phyloP scores from a whole-genome alignment of 345 rosid genomes.

The Cochlearia excelsa region DNA sequence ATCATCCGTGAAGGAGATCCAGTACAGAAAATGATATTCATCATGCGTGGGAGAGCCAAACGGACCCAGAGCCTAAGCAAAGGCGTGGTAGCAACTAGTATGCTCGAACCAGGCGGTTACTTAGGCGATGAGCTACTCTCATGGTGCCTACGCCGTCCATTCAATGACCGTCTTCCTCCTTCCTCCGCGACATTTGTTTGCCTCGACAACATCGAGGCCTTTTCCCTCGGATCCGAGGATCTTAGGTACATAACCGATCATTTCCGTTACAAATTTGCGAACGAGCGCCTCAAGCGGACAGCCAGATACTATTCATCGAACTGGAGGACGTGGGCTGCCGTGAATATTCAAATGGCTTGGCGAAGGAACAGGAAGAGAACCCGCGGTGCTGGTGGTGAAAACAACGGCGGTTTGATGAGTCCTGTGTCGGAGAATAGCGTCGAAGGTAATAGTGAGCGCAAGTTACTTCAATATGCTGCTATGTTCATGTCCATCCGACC shows the following conservation, averaged over 20 bases:
- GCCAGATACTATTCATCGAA: slow-evolving; percentile 89
- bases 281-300: slow-evolving; percentile 66
- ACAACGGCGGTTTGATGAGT: slow-evolving; percentile 43
- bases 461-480: slow-evolving; percentile 68
- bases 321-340: slow-evolving; percentile 96
- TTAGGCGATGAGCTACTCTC: slow-evolving; percentile 88
- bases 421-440: slow-evolving; percentile 41
- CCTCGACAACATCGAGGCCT: slow-evolving; percentile 60
- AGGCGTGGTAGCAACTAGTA: slow-evolving; percentile 62
- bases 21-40: slow-evolving; percentile 71
- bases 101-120: slow-evolving; percentile 75
- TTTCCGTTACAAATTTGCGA: slow-evolving; percentile 75
- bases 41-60: slow-evolving; percentile 55
- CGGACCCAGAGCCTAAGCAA: slow-evolving; percentile 73
- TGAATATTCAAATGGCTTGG: slow-evolving; percentile 81
- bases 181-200: slow-evolving; percentile 82
- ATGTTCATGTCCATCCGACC: slow-evolving; percentile 81
- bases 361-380: slow-evolving; percentile 58
- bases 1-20: slow-evolving; percentile 96
- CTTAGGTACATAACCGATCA: slow-evolving; percentile 83
- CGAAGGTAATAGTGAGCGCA: slow-evolving; percentile 45
- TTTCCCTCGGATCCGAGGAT: slow-evolving; percentile 52
- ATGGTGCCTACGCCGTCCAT: slow-evolving; percentile 93
- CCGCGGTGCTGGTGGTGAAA: slow-evolving; percentile 36
- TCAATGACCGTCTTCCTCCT: slow-evolving; percentile 75